Percentiles rank a stretch among this genome's conserved stretches.
phyloP scores from a whole-genome alignment of 495 filamentous ascomycete species.

The Penicillium egyptiacum region DNA sequence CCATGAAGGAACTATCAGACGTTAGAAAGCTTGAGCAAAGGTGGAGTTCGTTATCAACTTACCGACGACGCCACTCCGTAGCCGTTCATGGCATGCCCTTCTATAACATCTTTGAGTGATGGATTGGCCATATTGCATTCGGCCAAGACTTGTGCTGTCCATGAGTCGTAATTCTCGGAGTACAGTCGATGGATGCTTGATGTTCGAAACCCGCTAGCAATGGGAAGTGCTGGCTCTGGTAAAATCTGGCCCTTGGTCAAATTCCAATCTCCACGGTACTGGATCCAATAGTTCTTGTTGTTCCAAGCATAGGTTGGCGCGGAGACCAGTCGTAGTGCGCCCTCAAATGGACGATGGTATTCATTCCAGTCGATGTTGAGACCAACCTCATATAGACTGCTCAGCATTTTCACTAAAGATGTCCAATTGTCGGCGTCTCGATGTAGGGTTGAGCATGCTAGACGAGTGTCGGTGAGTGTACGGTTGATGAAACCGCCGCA shows the following conservation, averaged over 20 bases:
- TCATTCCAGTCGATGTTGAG: constrained; percentile 66
- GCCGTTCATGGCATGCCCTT: neutral
- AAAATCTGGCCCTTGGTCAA: constrained; percentile 33
- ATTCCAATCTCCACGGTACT: constrained; percentile 34
- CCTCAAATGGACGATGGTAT: constrained; percentile 60
- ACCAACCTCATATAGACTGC: constrained; percentile 56
- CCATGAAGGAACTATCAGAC: neutral
- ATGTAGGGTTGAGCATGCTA: constrained; percentile 47
- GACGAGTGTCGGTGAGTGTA: constrained; percentile 26
- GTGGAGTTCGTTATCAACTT: constrained; percentile 13
- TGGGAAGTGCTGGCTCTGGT: neutral
- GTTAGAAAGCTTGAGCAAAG: neutral
- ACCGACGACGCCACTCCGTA: constrained; percentile 22
- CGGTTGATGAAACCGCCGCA: constrained; percentile 28
- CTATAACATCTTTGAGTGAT: neutral
- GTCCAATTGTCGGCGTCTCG: constrained; percentile 50
- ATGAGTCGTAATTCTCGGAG: neutral
- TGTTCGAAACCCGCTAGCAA: constrained; percentile 14
- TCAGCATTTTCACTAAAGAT: constrained; percentile 53
- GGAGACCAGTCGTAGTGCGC: constrained; percentile 53
- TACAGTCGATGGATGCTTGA: constrained; percentile 17
- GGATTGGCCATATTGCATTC: neutral
- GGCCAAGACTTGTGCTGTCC: neutral
- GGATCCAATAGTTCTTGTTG: constrained; percentile 41
- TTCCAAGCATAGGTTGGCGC: constrained; percentile 60